Base-by-base conservation (phyloP, 768 basidiomycete genomes). In the Phanerodontia chrysosporium region DNA sequence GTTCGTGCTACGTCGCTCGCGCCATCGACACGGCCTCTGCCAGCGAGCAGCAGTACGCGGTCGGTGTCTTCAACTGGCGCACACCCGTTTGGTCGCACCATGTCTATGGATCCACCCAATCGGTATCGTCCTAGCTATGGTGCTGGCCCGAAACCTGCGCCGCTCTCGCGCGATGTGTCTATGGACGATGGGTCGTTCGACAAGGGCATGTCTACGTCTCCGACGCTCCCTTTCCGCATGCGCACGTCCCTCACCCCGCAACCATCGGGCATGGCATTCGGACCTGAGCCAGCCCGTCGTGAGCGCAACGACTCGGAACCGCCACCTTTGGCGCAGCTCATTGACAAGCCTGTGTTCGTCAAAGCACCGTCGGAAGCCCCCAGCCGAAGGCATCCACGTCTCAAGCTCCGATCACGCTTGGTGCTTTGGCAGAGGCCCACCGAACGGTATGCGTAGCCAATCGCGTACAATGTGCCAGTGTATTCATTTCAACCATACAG, bases 161-260 rank as follows among this genome's bases (percentile, higher is more conserved):
- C 75, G 49, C 61, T 72, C 24, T 69, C 70, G 14, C 73, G 75
- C 49, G 74, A 75, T 58, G 65, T 70, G 44, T 78, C 84, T 67
- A 80, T 81, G 75, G 70, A 76, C 71, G 66, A 67, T 66, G 63
- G 55, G 56, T 64, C 69, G 55, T 66, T 45, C 48, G 76, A 74
- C 46, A 51, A 51, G 14, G 79, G 82, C 60, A 62, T 71, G 61
- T 80, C 83, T 29, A 72, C 79, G 73, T 79, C 82, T 14, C 80
- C 81, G 10, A 67, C 70, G 63, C 83, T 77, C 62, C 78, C 77
- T n/a, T 82, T 85, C 67, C 82, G 85, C 30, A 75, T 89, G 77
- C 84, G 87, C 63, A 78, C 82, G 22, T 86, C 87, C 10, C 75
- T 89, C 60, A 90, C 89, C 7, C 90, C 90, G 8, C 86, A 86